Conservation (phyloP, 331 rosid genomes). For the Rosa hybrid region DNA sequence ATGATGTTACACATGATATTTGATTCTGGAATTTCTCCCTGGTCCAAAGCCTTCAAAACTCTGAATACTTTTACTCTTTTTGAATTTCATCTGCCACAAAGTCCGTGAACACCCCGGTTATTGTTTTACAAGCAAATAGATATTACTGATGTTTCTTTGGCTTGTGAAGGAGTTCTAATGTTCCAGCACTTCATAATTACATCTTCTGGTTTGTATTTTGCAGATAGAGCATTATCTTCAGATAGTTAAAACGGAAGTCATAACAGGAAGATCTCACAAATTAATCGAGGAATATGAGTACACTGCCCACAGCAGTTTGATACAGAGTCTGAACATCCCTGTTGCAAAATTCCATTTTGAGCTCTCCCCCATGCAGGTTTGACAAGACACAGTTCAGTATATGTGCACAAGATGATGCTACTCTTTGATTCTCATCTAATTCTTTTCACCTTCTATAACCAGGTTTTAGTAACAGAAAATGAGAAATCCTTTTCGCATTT, state of each 20-base stretch:
- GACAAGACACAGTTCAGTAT: not conserved
- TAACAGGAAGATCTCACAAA: slow-evolving; percentile 48
- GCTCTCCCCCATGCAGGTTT: slow-evolving; percentile 94
- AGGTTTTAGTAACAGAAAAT: slow-evolving; percentile 78
- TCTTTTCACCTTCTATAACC: slow-evolving; percentile 27
- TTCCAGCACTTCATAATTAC: not conserved
- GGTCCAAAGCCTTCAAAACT: not conserved
- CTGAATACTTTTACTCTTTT: not conserved
- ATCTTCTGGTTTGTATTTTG: slow-evolving; percentile 29
- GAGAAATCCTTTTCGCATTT: slow-evolving; percentile 82
- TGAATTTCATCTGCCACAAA: too few relatives aligned
- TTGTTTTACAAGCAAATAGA: not conserved
- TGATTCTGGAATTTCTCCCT: not conserved
- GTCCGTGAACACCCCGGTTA: not conserved
- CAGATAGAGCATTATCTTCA: slow-evolving; percentile 96
- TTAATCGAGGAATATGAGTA: slow-evolving; percentile 86
- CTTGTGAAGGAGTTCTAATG: slow-evolving; percentile 2
- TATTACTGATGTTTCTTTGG: not conserved
- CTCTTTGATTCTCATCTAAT: not conserved
- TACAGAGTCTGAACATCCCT: slow-evolving; percentile 63
- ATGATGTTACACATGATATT: not conserved
- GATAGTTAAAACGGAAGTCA: slow-evolving; percentile 81
- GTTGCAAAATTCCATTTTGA: slow-evolving; percentile 82
- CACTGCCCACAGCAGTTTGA: slow-evolving; percentile 82
- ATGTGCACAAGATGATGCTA: slow-evolving; percentile 6